Evolutionary conservation across 768 basidiomycete species (phyloP).

Genomic region (Boletus patriciae): DNA sequence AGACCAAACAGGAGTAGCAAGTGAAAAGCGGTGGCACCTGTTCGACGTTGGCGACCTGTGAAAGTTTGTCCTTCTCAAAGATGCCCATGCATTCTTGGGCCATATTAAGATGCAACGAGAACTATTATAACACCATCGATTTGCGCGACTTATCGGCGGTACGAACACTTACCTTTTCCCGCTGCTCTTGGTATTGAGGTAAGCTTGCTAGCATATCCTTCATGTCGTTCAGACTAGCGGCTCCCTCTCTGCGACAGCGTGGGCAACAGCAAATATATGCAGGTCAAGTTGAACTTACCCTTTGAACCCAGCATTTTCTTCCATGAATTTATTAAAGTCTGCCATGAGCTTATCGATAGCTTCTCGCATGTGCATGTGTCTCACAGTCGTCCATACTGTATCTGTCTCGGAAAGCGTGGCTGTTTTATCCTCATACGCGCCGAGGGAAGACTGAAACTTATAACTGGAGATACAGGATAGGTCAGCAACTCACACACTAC

Average conservation of each 20-base stretch:
- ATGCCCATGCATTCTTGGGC: slow-evolving; percentile 96
- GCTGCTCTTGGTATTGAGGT: slow-evolving; percentile 92
- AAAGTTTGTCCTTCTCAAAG: slow-evolving; percentile 86
- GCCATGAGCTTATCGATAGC: slow-evolving; percentile 96
- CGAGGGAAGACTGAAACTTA: slow-evolving; percentile 87
- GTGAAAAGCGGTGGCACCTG: slow-evolving; percentile 52
- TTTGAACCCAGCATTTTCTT: slow-evolving; percentile 93
- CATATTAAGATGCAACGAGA: slow-evolving; percentile 96
- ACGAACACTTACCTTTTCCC: slow-evolving; percentile 71
- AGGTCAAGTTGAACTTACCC: slow-evolving; percentile 52
- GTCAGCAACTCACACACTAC: slow-evolving; percentile 5
- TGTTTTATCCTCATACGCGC: slow-evolving; percentile 84
- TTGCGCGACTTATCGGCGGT: background rate
- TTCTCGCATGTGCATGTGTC: slow-evolving; percentile 99
- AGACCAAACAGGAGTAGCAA: background rate
- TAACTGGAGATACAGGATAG: slow-evolving; percentile 52
- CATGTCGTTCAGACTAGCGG: slow-evolving; percentile 93
- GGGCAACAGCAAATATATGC: background rate
- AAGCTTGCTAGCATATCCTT: slow-evolving; percentile 97
- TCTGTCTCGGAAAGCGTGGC: slow-evolving; percentile 86
- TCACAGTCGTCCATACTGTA: slow-evolving; percentile 85
- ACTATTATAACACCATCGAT: slow-evolving; percentile 47
- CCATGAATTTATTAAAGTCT: slow-evolving; percentile 92
- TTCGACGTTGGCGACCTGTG: slow-evolving; percentile 83
- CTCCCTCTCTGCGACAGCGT: slow-evolving; percentile 56